These are phyloP conservation scores for Penicillium longicatenatum DNA, from an alignment of 495 filamentous ascomycete genomes.

Conservation along the genomic window DNA sequence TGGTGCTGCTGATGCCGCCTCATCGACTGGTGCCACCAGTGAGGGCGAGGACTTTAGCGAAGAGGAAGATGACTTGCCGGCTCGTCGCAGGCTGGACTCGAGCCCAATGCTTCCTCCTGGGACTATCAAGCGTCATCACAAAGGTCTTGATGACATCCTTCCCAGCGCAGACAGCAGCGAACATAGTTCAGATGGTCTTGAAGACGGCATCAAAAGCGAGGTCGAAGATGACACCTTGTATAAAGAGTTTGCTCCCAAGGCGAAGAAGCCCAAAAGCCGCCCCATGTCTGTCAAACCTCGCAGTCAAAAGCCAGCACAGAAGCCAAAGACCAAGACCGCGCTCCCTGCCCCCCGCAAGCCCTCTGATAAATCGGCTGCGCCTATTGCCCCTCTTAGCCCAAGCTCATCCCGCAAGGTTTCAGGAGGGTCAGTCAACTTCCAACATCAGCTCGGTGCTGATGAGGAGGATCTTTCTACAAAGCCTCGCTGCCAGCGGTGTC, in stretches of 20 bases:
- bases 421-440: constrained; percentile 66
- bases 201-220: constrained; percentile 57
- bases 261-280: constrained; percentile 50
- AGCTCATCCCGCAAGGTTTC: constrained; percentile 76
- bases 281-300: constrained; percentile 38
- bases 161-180: constrained; percentile 71
- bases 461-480: constrained; percentile 91
- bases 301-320: constrained; percentile 39
- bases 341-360: constrained; percentile 49
- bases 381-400: constrained; percentile 49
- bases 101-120: constrained; percentile 55
- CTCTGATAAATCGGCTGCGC: constrained; percentile 51
- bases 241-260: constrained; percentile 43
- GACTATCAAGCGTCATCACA: constrained; percentile 53
- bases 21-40: constrained; percentile 79
- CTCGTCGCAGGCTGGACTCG: constrained; percentile 61
- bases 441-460: constrained; percentile 72
- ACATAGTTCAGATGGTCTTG: constrained; percentile 62
- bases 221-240: constrained; percentile 49
- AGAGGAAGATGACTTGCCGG: constrained; percentile 64
- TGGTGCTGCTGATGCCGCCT: constrained; percentile 80
- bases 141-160: constrained; percentile 62
- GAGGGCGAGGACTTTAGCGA: constrained; percentile 78
- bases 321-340: constrained; percentile 45
- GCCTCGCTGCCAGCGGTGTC: constrained; percentile 95